A percentile compares a stretch with the other conserved stretches of the same genome.
Evolutionary conservation across 169 alveolate genomes (phyloP).

Genomic region (Plasmodium gallinaceum): DNA sequence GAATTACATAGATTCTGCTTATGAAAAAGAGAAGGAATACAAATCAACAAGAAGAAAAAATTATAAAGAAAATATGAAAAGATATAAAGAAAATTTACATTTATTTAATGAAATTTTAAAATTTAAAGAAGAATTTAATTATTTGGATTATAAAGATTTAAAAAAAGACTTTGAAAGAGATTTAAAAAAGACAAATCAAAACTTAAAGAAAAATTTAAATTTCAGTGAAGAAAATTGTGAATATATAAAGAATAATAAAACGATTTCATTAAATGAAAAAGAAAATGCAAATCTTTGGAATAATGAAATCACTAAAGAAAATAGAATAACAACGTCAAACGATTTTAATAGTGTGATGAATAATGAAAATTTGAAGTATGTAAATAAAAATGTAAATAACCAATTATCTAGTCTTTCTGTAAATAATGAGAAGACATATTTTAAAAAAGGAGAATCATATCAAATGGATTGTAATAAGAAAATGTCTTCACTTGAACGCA

Average conservation of each 20-base stretch:
- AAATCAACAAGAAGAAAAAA: not conserved
- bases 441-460: too few relatives aligned
- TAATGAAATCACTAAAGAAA: not conserved
- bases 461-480: too few relatives aligned
- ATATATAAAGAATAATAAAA: not conserved
- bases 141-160: slow-evolving; percentile 8
- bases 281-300: slow-evolving; percentile 35
- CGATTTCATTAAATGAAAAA: not conserved
- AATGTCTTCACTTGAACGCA: too few relatives aligned
- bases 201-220: not conserved
- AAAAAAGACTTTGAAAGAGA: not conserved
- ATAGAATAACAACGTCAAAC: not conserved
- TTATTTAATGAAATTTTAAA: slow-evolving; percentile 53
- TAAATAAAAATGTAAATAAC: too few relatives aligned
- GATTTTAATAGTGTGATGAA: not conserved
- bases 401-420: too few relatives aligned
- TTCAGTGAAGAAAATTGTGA: not conserved
- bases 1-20: not conserved
- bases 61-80: slow-evolving; percentile 4
- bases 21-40: slow-evolving; percentile 10
- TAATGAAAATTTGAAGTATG: too few relatives aligned
- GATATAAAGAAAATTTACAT: slow-evolving; percentile 34
- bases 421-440: too few relatives aligned
- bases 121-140: slow-evolving; percentile 32
- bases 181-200: not conserved